Base-by-base conservation (phyloP, 2,329 filamentous ascomycete species). In the Fusarium brevicatenulatum region DNA sequence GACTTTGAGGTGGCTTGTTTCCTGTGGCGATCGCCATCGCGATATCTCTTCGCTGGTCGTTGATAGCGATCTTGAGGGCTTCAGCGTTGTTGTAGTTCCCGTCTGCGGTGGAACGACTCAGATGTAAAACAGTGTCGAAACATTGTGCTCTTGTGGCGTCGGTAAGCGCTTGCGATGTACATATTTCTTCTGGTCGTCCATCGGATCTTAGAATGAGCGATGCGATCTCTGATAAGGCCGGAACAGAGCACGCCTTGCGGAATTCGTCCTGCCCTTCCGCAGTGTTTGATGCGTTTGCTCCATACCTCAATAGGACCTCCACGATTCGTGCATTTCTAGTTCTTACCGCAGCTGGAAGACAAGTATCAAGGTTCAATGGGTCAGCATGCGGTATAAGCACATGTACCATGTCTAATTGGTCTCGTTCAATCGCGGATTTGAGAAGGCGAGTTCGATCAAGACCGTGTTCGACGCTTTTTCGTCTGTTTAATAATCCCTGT, bases 351-450 rank as follows among this genome's bases (percentile, higher is more conserved):
- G 83, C 73, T 0, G 87, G 85, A 19, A 90, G 79, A 23, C 86
- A 84, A 1, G 80, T 81, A 69, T 90, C 86, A 25, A 90, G 80
- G 12, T 86, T 84, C 23, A 85, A 62, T 4, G 84, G 79, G 69
- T 90, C 88, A 23, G 87, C 87, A 65, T 88, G 85, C 0, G 87
- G 86, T 5, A 88, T 78, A 36, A 90, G 78, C 9, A 90, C 84
- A 56, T 87, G 83, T 5, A 89, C 83, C 83, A 89, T 87, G 55
- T 89, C 86, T 28, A 83, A 66, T 23, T 88, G 86, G 21, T 83
- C 82, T 69, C 84, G 85, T 70, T 86, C 81, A 15, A 89, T 85
- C 2, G 88, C 88, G 23, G 85, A 83, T 58, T 85, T 85, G 9
- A 90, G 78, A 7, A 90, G 79, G 19, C 85, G 83, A 54, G 86